phyloP scores from a whole-genome alignment of 441 rosid species.

The Pelargonium cotyledonis region DNA sequence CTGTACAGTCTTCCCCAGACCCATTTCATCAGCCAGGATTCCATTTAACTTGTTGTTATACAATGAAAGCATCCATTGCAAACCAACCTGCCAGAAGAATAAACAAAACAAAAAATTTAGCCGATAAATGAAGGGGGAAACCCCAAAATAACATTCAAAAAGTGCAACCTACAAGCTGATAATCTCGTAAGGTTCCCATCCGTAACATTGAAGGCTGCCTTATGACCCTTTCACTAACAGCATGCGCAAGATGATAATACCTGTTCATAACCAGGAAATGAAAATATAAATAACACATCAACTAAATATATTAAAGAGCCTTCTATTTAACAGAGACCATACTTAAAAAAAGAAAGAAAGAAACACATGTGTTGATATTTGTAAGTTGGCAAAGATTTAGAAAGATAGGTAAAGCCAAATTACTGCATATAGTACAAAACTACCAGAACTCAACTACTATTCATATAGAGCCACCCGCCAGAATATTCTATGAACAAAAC shows the following conservation, averaged over 20 bases:
- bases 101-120: slow-evolving; percentile 16
- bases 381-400: not conserved
- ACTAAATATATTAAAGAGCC: not conserved
- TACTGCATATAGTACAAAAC: slow-evolving; percentile 9
- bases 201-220: slow-evolving; percentile 98
- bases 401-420: not conserved
- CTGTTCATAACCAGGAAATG: slow-evolving; percentile 33
- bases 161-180: slow-evolving; percentile 85
- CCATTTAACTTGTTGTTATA: slow-evolving; percentile 98
- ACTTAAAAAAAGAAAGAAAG: not conserved
- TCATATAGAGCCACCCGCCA: slow-evolving; percentile 6
- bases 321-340: not conserved
- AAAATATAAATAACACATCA: not conserved
- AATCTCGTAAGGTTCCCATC: slow-evolving; percentile 93
- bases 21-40: slow-evolving; percentile 99
- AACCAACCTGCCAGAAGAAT: slow-evolving; percentile 64
- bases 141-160: slow-evolving; percentile 19
- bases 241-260: slow-evolving; percentile 98
- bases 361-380: too few relatives aligned
- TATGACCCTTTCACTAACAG: slow-evolving; percentile 82
- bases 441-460: slow-evolving; percentile 13
- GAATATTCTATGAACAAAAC: not conserved
- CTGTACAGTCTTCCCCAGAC: slow-evolving; percentile 99
- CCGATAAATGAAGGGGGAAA: slow-evolving; percentile 10
- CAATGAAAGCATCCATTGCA: slow-evolving; percentile 99